Evolutionary conservation across 345 rosid species (phyloP), one percentile per base, ranked within the genome.

Genomic region (Hibiscus tridactylites): DNA sequence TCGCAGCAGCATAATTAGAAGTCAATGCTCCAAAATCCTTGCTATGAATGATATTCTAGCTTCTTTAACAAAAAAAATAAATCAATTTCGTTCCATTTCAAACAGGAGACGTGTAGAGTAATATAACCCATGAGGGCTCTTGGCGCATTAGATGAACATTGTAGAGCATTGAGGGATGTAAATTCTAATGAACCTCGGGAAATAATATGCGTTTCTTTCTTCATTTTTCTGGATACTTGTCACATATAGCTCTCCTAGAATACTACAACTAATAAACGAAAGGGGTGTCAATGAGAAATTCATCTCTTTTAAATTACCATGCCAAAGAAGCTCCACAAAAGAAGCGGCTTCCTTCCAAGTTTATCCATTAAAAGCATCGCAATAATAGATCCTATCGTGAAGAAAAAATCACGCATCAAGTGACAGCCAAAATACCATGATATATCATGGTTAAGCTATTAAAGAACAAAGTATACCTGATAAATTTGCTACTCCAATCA

Each of bases 361-460:
- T 81, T 95, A 83, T 95, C 99, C 99, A 95, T 95, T 83, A 92
- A 82, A 80, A 79, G 58, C 99, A 95, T 95, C 3, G 99, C 99
- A 29, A 85, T 12, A 64, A 89, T 1, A 68, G 99, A 95, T 76
- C 97, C 99, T 95, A 81, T 44, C 52, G 60, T 79, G 42, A 52
- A 69, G 39, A 54, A 49, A 72, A 61, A 58, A 50, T 5, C 5
- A 53, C n/a, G 37, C 46, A 49, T 61, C 68, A 72, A 17, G 53
- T 46, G n/a, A 64, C 17, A 49, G 37, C 57, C 24, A 67, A 49
- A 68, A 15, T 67, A 66, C 54, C 76, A 72, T 9, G 57, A 28
- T 35, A 1, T 61, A 68, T 70, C 3, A 2, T 24, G 42, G n/a
- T 56, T 12, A 66, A 71, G 71, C 15, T 28, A 70, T 37, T 3